Conservation (phyloP, 2,329 filamentous ascomycete genomes). For the Lanzia echinophila region DNA sequence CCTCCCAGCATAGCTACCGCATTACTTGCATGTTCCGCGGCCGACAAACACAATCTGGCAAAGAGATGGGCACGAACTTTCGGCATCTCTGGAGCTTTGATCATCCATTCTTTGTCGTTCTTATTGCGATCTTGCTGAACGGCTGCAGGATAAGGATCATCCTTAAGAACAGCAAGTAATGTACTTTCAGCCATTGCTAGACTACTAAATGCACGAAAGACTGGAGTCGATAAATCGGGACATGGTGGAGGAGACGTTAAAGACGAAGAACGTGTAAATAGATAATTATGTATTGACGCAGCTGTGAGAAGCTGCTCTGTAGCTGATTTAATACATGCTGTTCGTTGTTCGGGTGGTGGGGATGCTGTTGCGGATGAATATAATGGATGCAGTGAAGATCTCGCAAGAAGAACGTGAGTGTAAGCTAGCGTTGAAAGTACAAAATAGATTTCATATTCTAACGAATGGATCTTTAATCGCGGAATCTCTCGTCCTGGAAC, state of each 20-base stretch:
- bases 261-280: slow-evolving; percentile 50
- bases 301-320: slow-evolving; percentile 74
- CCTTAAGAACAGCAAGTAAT: slow-evolving; percentile 81
- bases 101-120: slow-evolving; percentile 93
- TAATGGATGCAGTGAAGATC: slow-evolving; percentile 64
- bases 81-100: slow-evolving; percentile 77
- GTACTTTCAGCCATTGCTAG: slow-evolving; percentile 84
- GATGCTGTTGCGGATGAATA: slow-evolving; percentile 59
- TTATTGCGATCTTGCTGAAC: slow-evolving; percentile 77
- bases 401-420: slow-evolving; percentile 64
- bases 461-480: slow-evolving; percentile 61
- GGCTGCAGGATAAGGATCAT: slow-evolving; percentile 83
- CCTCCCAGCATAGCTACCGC: slow-evolving; percentile 49
- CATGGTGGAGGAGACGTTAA: slow-evolving; percentile 37
- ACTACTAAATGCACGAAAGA: slow-evolving; percentile 49
- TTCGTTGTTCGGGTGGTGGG: slow-evolving; percentile 58
- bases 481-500: slow-evolving; percentile 58
- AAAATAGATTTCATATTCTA: slow-evolving; percentile 82
- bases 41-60: slow-evolving; percentile 78
- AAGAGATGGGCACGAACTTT: slow-evolving; percentile 86
- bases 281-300: slow-evolving; percentile 68
- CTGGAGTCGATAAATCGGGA: slow-evolving; percentile 47
- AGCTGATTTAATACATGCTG: slow-evolving; percentile 61
- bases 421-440: slow-evolving; percentile 70
- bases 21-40: slow-evolving; percentile 77